Base-by-base conservation (phyloP, 2,329 filamentous ascomycete species). In the Fusarium udum region DNA sequence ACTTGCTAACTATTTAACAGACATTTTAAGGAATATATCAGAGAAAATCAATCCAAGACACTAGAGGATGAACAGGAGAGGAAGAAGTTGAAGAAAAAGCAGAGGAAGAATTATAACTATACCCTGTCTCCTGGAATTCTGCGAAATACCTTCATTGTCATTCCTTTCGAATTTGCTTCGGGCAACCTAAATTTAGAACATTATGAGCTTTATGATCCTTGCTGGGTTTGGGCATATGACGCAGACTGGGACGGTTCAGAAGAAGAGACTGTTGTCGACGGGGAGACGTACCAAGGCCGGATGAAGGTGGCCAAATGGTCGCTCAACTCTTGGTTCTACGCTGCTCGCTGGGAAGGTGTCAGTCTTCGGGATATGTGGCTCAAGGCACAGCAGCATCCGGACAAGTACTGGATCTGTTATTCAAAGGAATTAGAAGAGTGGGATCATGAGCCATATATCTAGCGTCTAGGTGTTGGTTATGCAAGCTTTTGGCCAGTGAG, bases 141-240 rank as follows among this genome's bases (percentile, higher is more conserved):
- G 2, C 58, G 67, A 0, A 73, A 71, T 24, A 76, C 73, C 0
- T 75, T 76, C 3, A 64, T 76, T 4, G 58, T 71, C 4, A 67
- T 71, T 24, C 69, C 62, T 4, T 22, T 67, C 2, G 69, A 71
- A 56, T 62, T 18, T 5, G 58, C 28, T n/a, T 49, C 28, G 2
- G 43, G 49, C 26, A 65, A 69, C 43, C 36, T 39, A 16, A 62
- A 43, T 5, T 16, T 18, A 22, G 22, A 48, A 3, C 45, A 63
- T 13, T 0, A 2, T 24, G 45, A 53, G 1, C 0, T 18, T 26
- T 24, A 40, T 26, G 45, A 60, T 48, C 59, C 67, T 20, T 73
- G 9, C 36, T 74, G 71, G 72, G 69, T 73, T 56, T 77, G 72
- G 75, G 74, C 69, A 43, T 76, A 74, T 22, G 72, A 76, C 18